phyloP scores from a whole-genome alignment of 805 yeast genomes.

The Hanseniaspora occidentalis region DNA sequence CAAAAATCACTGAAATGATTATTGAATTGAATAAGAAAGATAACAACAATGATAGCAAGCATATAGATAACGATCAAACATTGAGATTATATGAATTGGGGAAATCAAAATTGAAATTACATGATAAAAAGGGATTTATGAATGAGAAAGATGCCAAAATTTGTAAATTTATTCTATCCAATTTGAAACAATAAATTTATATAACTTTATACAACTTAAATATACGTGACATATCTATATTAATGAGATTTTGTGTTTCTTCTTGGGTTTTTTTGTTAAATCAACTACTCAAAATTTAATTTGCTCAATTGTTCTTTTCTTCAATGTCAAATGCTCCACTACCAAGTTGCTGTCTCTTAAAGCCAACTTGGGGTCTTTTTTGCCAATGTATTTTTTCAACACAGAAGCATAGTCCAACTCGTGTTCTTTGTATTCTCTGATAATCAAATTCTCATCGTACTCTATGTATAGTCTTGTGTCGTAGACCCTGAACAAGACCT shows the following conservation, averaged over 20 bases:
- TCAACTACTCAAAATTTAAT: conserved; percentile 12
- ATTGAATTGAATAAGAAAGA: conserved; percentile 15
- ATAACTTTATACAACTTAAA: no score
- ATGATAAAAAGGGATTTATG: conserved; percentile 21
- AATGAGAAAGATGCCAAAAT: conserved; percentile 26
- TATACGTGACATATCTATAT: no score
- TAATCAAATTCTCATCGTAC: conserved; percentile 36
- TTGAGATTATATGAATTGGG: conserved; percentile 30
- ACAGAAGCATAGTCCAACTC: conserved; percentile 43
- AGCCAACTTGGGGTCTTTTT: conserved; percentile 53
- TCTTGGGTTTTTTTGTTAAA: not conserved
- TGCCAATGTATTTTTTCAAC: conserved; percentile 27
- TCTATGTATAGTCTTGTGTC: conserved; percentile 83
- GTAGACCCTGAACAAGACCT: conserved; percentile 69
- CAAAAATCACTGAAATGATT: conserved; percentile 24
- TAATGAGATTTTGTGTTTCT: no score
- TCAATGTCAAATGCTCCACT: conserved; percentile 41
- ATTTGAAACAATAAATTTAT: no score
- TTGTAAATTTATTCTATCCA: conserved; percentile 21
- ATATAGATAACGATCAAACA: no score
- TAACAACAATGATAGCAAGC: conserved; percentile 14
- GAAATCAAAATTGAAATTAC: conserved; percentile 22
- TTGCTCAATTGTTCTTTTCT: conserved; percentile 25
- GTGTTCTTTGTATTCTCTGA: conserved; percentile 68
- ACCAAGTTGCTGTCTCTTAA: conserved; percentile 86